Evolutionary conservation across 2,329 filamentous ascomycete genomes (phyloP), one percentile per base, ranked within the genome.

Genomic region (Fusarium circinatum): DNA sequence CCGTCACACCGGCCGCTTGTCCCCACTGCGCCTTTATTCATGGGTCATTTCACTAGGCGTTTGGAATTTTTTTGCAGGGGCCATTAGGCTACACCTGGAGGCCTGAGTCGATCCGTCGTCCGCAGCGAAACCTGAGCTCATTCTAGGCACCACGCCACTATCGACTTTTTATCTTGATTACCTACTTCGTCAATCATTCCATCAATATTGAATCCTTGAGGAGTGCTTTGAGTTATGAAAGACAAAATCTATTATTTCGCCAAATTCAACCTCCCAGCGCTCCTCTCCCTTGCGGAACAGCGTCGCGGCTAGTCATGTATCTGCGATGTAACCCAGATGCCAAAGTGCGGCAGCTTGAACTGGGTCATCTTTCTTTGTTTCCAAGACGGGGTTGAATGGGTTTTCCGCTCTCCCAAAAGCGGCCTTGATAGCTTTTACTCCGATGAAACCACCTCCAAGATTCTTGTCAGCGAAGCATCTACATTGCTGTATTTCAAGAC

Each of bases 381-480:
- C 14, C 28, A 18, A 18, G 47, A 49, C 4, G 47, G 47, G 3
- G 22, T 30, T 9, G 47, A 32, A n/a, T 32, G 47, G 47, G 28
- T 3, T 0, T 49, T 32, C 2, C 28, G 47, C 12, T n/a, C 28
- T 14, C 28, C 47, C 0, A 32, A n/a, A 15, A 49, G 28, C 1
- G 11, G 11, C 28, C 5, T 11, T n/a, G 28, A n/a, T 9, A 18
- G 15, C 0, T 49, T n/a, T 0, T 32, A 49, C 22, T 32, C 28
- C 4, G 22, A 18, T 9, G 28, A 32, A n/a, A 49, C 47, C 3
- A 4, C 22, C 22, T 18, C 28, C 0, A 18, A 18, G 5, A 32
- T 32, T n/a, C 28, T 49, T 3, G 3, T 49, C 7, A 49, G 47
- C 11, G 47, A 49, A 49, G 20, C 14, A 30, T 49, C 28, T n/a